phyloP scores from a whole-genome alignment of 371 early-diverging fungal species.

The Chytridium lagenaria region DNA sequence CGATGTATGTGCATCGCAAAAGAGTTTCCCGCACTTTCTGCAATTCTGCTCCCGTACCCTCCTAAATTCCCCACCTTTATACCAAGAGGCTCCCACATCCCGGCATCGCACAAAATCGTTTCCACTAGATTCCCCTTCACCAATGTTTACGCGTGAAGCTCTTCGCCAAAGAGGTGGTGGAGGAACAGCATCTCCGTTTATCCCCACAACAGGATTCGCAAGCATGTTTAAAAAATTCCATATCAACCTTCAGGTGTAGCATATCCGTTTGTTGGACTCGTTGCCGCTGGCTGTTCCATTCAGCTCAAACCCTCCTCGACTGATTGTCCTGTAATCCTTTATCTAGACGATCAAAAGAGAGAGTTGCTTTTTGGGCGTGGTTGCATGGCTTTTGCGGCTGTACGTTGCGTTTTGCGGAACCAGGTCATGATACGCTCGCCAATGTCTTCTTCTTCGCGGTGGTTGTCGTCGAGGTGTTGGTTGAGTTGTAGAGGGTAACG shows the following conservation, averaged over 20 bases:
- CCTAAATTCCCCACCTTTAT: conserved; percentile 26
- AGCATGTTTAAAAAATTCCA: too few relatives aligned
- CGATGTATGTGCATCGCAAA: conserved; percentile 72
- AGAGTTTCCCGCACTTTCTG: conserved; percentile 69
- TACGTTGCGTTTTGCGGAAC: conserved; percentile 34
- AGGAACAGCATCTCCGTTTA: too few relatives aligned
- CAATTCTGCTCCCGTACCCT: conserved; percentile 43
- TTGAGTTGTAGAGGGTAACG: conserved; percentile 30
- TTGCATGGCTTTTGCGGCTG: conserved; percentile 27
- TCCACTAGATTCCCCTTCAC: conserved; percentile 25
- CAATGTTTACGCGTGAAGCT: conserved; percentile 43
- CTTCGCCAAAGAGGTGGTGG: too few relatives aligned
- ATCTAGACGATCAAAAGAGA: conserved; percentile 18
- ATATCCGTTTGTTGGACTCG: background rate
- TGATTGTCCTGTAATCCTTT: conserved; percentile 1
- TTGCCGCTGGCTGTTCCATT: background rate
- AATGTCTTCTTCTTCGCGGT: conserved; percentile 31
- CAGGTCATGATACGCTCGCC: conserved; percentile 28
- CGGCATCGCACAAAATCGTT: conserved; percentile 29
- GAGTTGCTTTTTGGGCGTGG: conserved; percentile 14
- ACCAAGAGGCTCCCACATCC: conserved; percentile 34
- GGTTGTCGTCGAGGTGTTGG: conserved; percentile 31
- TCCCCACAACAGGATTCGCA: too few relatives aligned
- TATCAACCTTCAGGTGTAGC: background rate
- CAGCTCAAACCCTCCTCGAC: conserved; percentile 8